A percentile compares a stretch with the other conserved stretches of the same genome.
Evolutionary conservation across 2,329 filamentous ascomycete genomes (phyloP).

Genomic region (Phoma sp.): DNA sequence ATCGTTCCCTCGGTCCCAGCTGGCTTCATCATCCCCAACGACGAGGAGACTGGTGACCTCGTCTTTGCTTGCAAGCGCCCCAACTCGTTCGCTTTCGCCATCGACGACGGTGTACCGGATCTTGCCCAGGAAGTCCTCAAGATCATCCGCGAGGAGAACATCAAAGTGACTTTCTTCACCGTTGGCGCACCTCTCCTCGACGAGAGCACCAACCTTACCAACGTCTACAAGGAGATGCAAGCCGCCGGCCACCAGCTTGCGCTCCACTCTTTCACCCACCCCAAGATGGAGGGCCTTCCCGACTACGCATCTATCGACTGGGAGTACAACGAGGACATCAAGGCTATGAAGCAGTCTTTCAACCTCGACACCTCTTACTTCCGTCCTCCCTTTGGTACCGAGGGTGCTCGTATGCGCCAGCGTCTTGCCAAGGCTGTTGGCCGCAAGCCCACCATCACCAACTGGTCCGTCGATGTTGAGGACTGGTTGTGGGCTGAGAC

Average conservation of each 20-base stretch:
- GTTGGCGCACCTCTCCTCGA: conserved; percentile 69
- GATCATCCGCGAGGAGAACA: conserved; percentile 65
- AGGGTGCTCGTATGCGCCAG: conserved; percentile 71
- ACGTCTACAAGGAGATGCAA: conserved; percentile 69
- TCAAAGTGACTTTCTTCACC: conserved; percentile 75
- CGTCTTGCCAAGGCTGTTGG: conserved; percentile 59
- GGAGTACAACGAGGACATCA: conserved; percentile 66
- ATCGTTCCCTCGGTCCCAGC: conserved; percentile 63
- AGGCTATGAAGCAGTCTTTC: conserved; percentile 52
- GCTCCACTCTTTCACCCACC: conserved; percentile 72
- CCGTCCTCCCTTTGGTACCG: conserved; percentile 72
- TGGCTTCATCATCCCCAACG: conserved; percentile 61
- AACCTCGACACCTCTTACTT: conserved; percentile 60
- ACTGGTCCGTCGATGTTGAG: conserved; percentile 74
- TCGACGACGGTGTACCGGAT: conserved; percentile 70
- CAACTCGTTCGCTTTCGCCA: conserved; percentile 74
- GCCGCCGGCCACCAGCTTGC: conserved; percentile 70
- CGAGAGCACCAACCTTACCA: conserved; percentile 64
- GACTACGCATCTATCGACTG: conserved; percentile 63
- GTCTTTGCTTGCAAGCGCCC: conserved; percentile 70
- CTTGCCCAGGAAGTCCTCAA: conserved; percentile 66
- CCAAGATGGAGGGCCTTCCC: conserved; percentile 67
- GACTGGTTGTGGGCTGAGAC: conserved; percentile 72
- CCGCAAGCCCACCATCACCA: conserved; percentile 64
- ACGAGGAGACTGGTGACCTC: conserved; percentile 66